Base-by-base conservation (phyloP, 495 filamentous ascomycete species). In the Barbatosphaeria neglecta region DNA sequence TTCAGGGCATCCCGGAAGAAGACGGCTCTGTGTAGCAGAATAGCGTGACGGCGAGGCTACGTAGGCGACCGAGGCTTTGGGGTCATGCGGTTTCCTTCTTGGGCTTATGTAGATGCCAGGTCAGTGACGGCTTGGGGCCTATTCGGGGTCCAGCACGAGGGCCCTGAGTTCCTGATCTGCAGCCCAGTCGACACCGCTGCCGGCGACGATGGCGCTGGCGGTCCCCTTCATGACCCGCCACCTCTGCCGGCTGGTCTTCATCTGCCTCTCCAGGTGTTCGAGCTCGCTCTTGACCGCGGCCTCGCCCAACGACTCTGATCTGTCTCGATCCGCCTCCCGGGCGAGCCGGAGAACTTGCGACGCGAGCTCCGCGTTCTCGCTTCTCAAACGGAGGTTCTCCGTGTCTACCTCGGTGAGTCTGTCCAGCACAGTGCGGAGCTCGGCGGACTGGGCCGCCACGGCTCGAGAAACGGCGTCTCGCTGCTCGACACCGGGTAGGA, bases 111-210 rank as follows among this genome's bases (percentile, higher is more conserved):
- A n/a, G n/a, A n/a, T n/a, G n/a, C n/a, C n/a, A n/a, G 15, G 28
- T 33, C 33, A 37, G 33, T 37, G 15, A 6, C 13, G 5, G 33
- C 33, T 22, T 22, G 2, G 6, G 13, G 6, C 9, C 20, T 77
- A 74, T 50, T 83, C 80, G 46, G 79, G 74, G 61, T 90, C 85
- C 45, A 94, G 68, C 18, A 95, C 88, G 49, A 92, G 67, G 41
- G 76, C 78, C 49, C 78, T 66, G 45, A 95, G 68, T 44, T 67
- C 70, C 35, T 79, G 75, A 61, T 94, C 79, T 40, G 77, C 69
- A 18, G 76, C 79, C 89, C 89, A 95, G 52, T 94, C 77, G 27
- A 92, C 65, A 37, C 88, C 89, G 60, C 88, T 95, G 6, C 83
- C 86, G 19, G 82, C 86, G 25, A 95, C 75, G 31, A 86, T 72